phyloP scores from a whole-genome alignment of 768 basidiomycete genomes.

The Symmetrospora coprosmae region DNA sequence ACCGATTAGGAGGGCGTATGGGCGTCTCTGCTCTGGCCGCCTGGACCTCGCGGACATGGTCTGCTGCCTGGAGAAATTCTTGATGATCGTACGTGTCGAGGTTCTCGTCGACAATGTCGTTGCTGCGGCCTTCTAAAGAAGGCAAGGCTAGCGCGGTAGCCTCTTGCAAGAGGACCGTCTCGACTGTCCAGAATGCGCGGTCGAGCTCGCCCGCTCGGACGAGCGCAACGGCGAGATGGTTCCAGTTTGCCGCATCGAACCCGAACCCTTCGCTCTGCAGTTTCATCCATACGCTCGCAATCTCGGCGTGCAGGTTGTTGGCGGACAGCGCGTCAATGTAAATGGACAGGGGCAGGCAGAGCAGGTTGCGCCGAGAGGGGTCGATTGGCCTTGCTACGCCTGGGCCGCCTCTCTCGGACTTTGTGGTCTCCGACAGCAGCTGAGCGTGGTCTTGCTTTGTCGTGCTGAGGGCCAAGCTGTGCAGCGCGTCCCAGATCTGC shows the following conservation, averaged over 20 bases:
- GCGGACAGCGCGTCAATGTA: constrained; percentile 61
- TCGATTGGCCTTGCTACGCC: neutral
- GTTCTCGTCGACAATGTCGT: too few species aligned
- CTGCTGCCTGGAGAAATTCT: too few species aligned
- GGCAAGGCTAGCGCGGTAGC: neutral
- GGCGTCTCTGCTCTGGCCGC: constrained; percentile 3
- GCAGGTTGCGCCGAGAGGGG: constrained; percentile 44
- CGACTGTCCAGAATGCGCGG: constrained; percentile 67
- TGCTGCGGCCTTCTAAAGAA: too few species aligned
- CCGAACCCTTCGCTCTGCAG: constrained; percentile 52
- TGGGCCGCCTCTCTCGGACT: neutral
- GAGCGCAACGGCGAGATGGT: constrained; percentile 60
- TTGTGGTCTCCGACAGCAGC: neutral
- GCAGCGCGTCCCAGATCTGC: constrained; percentile 34
- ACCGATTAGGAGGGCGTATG: constrained; percentile 12
- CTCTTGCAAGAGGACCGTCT: constrained; percentile 48
- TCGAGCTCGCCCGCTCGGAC: constrained; percentile 67
- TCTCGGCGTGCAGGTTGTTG: constrained; percentile 48
- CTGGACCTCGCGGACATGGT: neutral
- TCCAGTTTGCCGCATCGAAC: constrained; percentile 86
- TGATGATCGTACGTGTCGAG: too few species aligned
- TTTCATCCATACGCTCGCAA: constrained; percentile 54
- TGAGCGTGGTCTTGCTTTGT: constrained; percentile 9
- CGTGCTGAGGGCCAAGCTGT: constrained; percentile 35
- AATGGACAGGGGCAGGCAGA: constrained; percentile 65